A percentile compares a stretch with the other conserved stretches of the same genome.
Conservation (phyloP, 176 grass and related monocot genomes). For the Carex pumila region DNA sequence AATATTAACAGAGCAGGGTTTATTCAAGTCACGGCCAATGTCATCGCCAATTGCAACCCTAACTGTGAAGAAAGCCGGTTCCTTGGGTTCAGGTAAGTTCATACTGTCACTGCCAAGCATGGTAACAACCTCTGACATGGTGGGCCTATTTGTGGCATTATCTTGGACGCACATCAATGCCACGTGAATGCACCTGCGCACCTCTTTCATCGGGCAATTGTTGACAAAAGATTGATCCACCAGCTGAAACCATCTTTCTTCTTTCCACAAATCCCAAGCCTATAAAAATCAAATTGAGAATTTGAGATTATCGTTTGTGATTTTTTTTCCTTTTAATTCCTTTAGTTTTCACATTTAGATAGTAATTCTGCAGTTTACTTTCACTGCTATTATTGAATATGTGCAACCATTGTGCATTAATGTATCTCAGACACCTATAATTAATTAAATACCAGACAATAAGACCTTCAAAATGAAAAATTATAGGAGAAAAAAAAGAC, state of each 20-base stretch:
- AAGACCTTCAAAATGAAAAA: too few species aligned
- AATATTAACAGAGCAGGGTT: not conserved
- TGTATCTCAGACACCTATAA: too few species aligned
- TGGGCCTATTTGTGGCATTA: not conserved
- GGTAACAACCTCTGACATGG: slow-evolving; percentile 9
- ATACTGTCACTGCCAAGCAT: not conserved
- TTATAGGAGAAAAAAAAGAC: too few species aligned
- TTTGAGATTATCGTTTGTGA: not conserved
- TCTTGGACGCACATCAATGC: not conserved
- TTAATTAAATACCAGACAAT: too few species aligned
- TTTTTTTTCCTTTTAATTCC: not conserved
- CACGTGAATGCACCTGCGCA: not conserved
- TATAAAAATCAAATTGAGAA: not conserved
- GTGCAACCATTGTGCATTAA: too few species aligned
- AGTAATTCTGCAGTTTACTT: not conserved
- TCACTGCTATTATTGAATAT: not conserved
- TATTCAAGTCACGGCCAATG: not conserved
- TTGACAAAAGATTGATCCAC: not conserved
- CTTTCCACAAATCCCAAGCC: not conserved
- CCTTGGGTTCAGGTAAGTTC: not conserved
- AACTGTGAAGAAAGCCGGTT: not conserved
- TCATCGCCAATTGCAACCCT: not conserved
- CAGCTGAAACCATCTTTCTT: slow-evolving; percentile 2
- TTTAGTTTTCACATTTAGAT: not conserved
- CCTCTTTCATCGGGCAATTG: not conserved